These are phyloP conservation scores for Hemileccinum rubropunctum DNA, from an alignment of 768 basidiomycete genomes.

Conservation along the genomic window DNA sequence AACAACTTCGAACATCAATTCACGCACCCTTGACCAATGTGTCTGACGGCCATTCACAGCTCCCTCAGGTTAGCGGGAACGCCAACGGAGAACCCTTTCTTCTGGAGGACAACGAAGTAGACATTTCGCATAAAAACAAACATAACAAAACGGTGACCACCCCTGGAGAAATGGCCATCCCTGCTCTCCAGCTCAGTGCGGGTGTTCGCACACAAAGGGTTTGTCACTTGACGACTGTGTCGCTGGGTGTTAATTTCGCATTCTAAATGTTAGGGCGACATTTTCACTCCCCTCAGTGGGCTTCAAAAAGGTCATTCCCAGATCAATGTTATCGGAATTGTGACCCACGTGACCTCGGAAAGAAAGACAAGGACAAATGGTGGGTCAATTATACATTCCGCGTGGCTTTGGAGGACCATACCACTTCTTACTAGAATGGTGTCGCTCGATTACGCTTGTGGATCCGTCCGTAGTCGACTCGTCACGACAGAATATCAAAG, in stretches of 20 bases:
- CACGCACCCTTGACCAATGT: not conserved
- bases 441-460: conserved; percentile 42
- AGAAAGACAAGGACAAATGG: conserved; percentile 24
- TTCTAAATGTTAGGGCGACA: conserved; percentile 23
- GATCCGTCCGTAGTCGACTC: conserved; percentile 48
- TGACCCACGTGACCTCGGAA: conserved; percentile 12
- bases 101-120: not conserved
- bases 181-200: conserved; percentile 12
- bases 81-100: not conserved
- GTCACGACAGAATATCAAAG: conserved; percentile 25
- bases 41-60: not conserved
- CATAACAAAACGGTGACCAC: not conserved
- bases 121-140: not conserved
- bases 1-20: conserved; percentile 3
- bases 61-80: not conserved
- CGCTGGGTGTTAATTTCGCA: not conserved
- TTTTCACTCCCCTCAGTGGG: conserved; percentile 19
- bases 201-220: conserved; percentile 29
- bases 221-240: conserved; percentile 2
- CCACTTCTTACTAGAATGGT: conserved; percentile 41
- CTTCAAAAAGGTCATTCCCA: conserved; percentile 11
- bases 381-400: conserved; percentile 12
- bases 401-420: not conserved
- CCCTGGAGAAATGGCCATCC: not conserved
- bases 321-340: conserved; percentile 34